Percentiles rank a stretch among this genome's conserved stretches.
Conservation (phyloP, 768 basidiomycete species). For the Chalciporus piperatus region DNA sequence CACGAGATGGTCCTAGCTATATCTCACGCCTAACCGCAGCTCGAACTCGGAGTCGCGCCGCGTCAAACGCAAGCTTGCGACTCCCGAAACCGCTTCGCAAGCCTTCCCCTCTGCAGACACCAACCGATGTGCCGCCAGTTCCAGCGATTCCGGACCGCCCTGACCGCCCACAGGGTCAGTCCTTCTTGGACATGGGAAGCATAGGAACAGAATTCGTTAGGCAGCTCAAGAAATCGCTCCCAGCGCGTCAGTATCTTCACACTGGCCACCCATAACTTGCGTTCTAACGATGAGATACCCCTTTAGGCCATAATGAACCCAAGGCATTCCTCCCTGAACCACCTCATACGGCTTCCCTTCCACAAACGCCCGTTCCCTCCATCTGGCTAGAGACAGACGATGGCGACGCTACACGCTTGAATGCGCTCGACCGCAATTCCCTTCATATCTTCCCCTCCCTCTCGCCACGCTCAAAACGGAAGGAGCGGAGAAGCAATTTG, state of each 20-base stretch:
- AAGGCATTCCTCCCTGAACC: conserved; percentile 14
- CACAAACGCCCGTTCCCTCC: conserved; percentile 37
- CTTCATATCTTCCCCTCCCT: conserved; percentile 21
- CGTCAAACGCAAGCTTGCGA: conserved; percentile 66
- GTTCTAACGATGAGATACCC: background rate
- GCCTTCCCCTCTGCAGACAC: conserved; percentile 33
- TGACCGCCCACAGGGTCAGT: conserved; percentile 14
- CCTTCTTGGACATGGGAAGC: conserved; percentile 35
- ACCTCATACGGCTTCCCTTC: conserved; percentile 23
- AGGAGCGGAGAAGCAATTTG: conserved; percentile 25
- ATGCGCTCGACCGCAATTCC: conserved; percentile 21
- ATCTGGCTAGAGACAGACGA: conserved; percentile 50
- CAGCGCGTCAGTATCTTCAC: conserved; percentile 9
- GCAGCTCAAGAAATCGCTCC: conserved; percentile 16
- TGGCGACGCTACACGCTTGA: conserved; percentile 5
- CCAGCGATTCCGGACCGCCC: conserved; percentile 21
- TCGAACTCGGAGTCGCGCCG: conserved; percentile 56
- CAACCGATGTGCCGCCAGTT: conserved; percentile 29
- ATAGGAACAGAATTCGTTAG: conserved; percentile 33
- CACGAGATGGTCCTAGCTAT: conserved; percentile 30
- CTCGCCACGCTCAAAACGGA: background rate
- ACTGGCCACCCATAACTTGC: background rate
- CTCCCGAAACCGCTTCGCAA: conserved; percentile 42
- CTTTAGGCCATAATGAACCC: conserved; percentile 17
- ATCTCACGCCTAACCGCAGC: conserved; percentile 58